phyloP scores from a whole-genome alignment of 768 basidiomycete genomes.

The Hygrophorus russula region DNA sequence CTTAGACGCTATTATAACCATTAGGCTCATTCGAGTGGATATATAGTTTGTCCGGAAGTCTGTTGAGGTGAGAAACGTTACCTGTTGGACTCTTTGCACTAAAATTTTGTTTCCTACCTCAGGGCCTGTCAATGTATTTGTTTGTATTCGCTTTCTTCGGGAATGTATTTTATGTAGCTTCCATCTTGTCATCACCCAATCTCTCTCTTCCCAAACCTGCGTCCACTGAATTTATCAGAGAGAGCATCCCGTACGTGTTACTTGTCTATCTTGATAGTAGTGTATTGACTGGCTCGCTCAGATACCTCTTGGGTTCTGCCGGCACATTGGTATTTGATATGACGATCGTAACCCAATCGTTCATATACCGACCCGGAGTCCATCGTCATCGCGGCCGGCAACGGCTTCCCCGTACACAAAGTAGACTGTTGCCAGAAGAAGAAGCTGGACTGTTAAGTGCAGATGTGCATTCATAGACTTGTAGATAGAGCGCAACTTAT shows the following conservation, averaged over 20 bases:
- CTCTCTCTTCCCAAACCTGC: conserved; percentile 44
- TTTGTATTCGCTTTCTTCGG: conserved; percentile 93
- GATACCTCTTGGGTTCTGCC: conserved; percentile 84
- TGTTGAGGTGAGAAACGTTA: conserved; percentile 46
- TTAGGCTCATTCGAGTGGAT: conserved; percentile 3
- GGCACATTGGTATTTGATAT: conserved; percentile 93
- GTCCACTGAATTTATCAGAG: conserved; percentile 57
- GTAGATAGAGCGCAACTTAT: too few relatives aligned
- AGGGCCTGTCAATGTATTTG: conserved; percentile 90
- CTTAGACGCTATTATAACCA: not conserved
- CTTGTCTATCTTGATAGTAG: not conserved
- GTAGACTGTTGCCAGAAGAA: conserved; percentile 28
- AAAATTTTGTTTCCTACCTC: conserved; percentile 6
- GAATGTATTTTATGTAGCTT: conserved; percentile 87
- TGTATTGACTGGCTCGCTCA: conserved; percentile 16
- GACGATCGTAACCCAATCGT: conserved; percentile 78
- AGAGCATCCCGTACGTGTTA: conserved; percentile 71
- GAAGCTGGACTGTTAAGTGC: conserved; percentile 36
- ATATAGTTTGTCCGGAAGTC: conserved; percentile 77
- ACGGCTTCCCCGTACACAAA: conserved; percentile 20
- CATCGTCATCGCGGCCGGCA: conserved; percentile 11
- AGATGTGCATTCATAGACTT: conserved; percentile 14
- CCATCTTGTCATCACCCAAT: conserved; percentile 72
- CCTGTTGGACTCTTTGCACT: not conserved
- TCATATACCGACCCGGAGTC: conserved; percentile 54